Conservation (phyloP, 163 green algal genomes). For the Prototheca cutis region DNA sequence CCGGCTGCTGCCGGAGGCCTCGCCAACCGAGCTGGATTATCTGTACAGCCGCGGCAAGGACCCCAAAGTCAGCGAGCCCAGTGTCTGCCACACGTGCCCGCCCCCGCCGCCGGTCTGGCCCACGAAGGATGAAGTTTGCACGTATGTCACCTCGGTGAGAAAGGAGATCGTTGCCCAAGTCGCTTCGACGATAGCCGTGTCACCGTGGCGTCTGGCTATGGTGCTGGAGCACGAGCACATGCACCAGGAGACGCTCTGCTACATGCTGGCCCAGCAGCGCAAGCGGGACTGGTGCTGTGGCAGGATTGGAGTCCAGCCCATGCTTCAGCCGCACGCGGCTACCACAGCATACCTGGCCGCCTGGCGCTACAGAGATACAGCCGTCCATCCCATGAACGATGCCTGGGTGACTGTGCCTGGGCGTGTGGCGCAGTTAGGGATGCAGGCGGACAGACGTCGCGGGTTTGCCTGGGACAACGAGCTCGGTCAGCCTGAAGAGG, state of each 20-base stretch:
- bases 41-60: constrained; percentile 53
- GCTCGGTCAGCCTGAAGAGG: constrained; percentile 12
- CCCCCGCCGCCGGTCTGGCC: constrained; percentile 35
- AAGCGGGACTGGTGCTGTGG: neutral
- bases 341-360: no score
- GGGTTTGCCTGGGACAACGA: constrained; percentile 59
- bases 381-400: no score
- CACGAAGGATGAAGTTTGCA: constrained; percentile 10
- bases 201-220: constrained; percentile 24
- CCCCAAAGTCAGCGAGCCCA: constrained; percentile 36
- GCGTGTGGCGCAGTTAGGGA: constrained; percentile 14
- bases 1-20: constrained; percentile 21
- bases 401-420: no score
- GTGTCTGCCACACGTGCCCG: constrained; percentile 43
- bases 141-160: constrained; percentile 22
- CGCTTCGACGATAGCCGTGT: neutral
- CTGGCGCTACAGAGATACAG: no score
- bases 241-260: constrained; percentile 55
- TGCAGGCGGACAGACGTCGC: neutral
- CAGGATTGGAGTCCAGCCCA: neutral
- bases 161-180: neutral
- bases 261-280: constrained; percentile 49
- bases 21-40: constrained; percentile 14
- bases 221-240: constrained; percentile 51
- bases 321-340: no score